Base-by-base conservation (phyloP, 2,329 filamentous ascomycete species). In the Aspergillus glaucus region DNA sequence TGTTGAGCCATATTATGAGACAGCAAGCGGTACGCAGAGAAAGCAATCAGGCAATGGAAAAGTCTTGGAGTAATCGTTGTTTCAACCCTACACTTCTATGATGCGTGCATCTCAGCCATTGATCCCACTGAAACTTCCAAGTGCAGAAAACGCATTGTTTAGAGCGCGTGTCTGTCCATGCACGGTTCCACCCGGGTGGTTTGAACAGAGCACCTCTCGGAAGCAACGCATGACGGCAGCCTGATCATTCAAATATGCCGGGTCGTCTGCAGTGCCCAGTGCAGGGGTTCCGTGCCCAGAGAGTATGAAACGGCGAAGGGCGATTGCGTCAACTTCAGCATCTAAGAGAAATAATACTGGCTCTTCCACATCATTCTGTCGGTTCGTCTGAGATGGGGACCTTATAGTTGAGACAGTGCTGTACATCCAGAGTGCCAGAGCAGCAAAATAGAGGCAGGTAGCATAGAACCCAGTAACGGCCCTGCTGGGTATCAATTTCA, bases 381-480 rank as follows among this genome's bases (percentile, higher is more conserved):
- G 28, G 28, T 8, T 32, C 7, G 7, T 14, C 28, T 9, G 12
- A 32, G 8, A 32, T 32, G 12, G 28, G 12, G 28, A 32, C 55
- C 63, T 61, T 12, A 77, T 74, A 52, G 70, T 67, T 17, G 69
- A 74, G 5, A 84, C 73, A 0, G 87, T 78, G 0, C 84, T 82
- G 55, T 85, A 87, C 0, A 79, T 79, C 86, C 86, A 89, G 37
- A 88, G 70, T 0, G 81, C 79, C 4, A 89, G 70, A 10, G 79
- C 78, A 1, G 85, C 84, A 58, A 88, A 85, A 60, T 87, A 86
- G 0, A 87, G 76, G 0, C 79, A 81, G 6, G 88, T 79, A 0
- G 84, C 83, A 52, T 81, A 79, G 61, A 88, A 87, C 53, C 85
- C 81, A 40, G 80, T 79, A 3, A 87, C 64, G 9, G 78, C 72